Percentiles rank a stretch among this genome's conserved stretches.
Evolutionary conservation across 768 basidiomycete genomes (phyloP).

Genomic region (Mycena filopes): DNA sequence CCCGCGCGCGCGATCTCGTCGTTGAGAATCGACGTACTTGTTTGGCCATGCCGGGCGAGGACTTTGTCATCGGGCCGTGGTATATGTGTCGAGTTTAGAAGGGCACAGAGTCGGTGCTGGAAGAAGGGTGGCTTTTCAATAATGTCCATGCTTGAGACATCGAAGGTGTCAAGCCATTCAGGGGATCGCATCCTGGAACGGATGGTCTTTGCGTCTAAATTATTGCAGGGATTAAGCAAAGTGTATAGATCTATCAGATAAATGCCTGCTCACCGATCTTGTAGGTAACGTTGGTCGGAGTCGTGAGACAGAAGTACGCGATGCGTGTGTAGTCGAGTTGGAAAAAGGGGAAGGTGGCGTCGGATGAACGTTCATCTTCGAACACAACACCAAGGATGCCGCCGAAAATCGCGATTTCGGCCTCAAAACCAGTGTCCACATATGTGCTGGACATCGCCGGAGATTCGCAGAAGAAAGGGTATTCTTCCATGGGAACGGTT

Average conservation of each 20-base stretch:
- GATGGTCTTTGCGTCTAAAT: not conserved
- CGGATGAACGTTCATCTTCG: not conserved
- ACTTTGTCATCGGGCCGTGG: not conserved
- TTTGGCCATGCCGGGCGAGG: not conserved
- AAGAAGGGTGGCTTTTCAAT: slow-evolving; percentile 2
- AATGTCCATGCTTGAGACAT: not conserved
- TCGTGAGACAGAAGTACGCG: not conserved
- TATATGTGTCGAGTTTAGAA: not conserved
- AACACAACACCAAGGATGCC: not conserved
- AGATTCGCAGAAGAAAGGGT: not conserved
- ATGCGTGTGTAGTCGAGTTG: not conserved
- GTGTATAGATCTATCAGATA: not conserved
- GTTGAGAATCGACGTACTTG: not conserved
- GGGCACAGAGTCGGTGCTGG: slow-evolving; percentile 1
- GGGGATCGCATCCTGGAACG: not conserved
- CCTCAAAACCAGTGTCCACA: not conserved
- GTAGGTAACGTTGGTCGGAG: not conserved
- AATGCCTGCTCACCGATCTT: not conserved
- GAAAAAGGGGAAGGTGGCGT: not conserved
- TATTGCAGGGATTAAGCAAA: not conserved
- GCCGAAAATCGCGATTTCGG: not conserved
- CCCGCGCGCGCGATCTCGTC: not conserved
- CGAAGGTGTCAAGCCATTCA: not conserved
- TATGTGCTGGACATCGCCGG: not conserved
- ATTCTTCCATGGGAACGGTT: not conserved